Percentiles rank a stretch among this genome's conserved stretches.
phyloP scores from a whole-genome alignment of 2,329 filamentous ascomycete species.

The Penicillium hesseltinei region DNA sequence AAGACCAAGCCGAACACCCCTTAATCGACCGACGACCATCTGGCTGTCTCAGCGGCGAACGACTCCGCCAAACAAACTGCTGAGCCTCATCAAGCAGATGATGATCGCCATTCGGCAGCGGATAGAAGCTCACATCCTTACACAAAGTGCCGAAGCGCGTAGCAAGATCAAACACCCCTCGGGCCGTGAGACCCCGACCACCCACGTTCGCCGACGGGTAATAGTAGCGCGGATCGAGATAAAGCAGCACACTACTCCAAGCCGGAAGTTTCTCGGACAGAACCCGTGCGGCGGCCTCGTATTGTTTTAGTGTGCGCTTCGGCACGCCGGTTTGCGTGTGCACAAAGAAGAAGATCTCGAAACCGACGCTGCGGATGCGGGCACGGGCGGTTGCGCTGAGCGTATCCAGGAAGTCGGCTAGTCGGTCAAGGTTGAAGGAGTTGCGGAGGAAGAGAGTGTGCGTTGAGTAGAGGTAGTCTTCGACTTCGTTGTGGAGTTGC shows the following conservation, averaged over 20 bases:
- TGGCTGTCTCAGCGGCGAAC: background rate
- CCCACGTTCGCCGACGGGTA: slow-evolving; percentile 30
- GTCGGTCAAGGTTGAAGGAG: slow-evolving; percentile 31
- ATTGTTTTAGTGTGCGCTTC: slow-evolving; percentile 34
- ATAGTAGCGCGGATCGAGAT: slow-evolving; percentile 37
- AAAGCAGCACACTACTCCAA: slow-evolving; percentile 31
- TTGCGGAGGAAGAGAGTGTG: slow-evolving; percentile 39
- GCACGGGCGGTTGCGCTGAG: slow-evolving; percentile 32
- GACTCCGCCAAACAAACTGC: slow-evolving; percentile 19
- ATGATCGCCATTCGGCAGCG: slow-evolving; percentile 28
- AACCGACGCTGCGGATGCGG: slow-evolving; percentile 36
- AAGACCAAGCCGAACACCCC: slow-evolving; percentile 6
- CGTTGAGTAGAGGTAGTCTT: slow-evolving; percentile 35
- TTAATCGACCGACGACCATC: slow-evolving; percentile 1
- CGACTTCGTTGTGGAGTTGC: slow-evolving; percentile 37
- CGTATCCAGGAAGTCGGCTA: slow-evolving; percentile 34
- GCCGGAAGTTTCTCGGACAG: slow-evolving; percentile 27
- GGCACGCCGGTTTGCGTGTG: slow-evolving; percentile 35
- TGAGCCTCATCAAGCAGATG: slow-evolving; percentile 28
- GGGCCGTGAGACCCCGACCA: slow-evolving; percentile 28
- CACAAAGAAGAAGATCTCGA: slow-evolving; percentile 39
- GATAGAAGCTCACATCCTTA: slow-evolving; percentile 33
- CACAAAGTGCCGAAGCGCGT: slow-evolving; percentile 28
- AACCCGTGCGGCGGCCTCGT: slow-evolving; percentile 28
- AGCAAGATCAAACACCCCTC: slow-evolving; percentile 33